Evolutionary conservation across 2,329 filamentous ascomycete species (phyloP).

Genomic region (Acephala macrosclerotiorum): DNA sequence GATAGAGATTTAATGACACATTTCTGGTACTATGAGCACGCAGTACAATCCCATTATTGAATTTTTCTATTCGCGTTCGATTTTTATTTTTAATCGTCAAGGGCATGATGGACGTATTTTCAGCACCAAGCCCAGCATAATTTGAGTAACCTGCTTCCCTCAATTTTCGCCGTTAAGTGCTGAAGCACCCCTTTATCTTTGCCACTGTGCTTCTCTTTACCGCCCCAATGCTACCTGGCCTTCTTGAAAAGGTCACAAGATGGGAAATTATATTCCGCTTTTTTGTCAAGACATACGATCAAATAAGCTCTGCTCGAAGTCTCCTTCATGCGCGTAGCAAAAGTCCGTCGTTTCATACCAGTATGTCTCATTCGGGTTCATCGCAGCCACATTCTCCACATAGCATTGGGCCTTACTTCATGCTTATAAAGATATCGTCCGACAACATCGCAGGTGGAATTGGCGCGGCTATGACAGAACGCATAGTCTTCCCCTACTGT

Average conservation of each 20-base stretch:
- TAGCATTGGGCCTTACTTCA: slow-evolving; percentile 26
- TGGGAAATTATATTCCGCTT: background rate
- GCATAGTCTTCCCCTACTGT: slow-evolving; percentile 35
- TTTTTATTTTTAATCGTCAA: too few relatives aligned
- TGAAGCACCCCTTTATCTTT: too few relatives aligned
- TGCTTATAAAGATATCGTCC: slow-evolving; percentile 21
- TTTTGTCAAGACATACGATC: slow-evolving; percentile 27
- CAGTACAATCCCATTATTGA: too few relatives aligned
- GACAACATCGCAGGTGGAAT: slow-evolving; percentile 10
- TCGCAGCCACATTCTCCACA: background rate
- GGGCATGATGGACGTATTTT: too few relatives aligned
- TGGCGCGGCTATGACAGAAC: slow-evolving; percentile 20
- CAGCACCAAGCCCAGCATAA: too few relatives aligned
- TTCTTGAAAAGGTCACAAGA: background rate
- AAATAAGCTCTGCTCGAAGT: slow-evolving; percentile 33
- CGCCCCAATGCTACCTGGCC: background rate
- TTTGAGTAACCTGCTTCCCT: too few relatives aligned
- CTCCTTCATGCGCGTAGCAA: slow-evolving; percentile 33
- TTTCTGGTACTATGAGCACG: too few relatives aligned
- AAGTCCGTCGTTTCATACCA: slow-evolving; percentile 37
- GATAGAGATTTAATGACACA: too few relatives aligned
- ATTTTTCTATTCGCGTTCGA: too few relatives aligned
- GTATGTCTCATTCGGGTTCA: slow-evolving; percentile 20
- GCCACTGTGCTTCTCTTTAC: too few relatives aligned
- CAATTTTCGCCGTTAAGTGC: too few relatives aligned